Base-by-base conservation (phyloP, 2,329 filamentous ascomycete genomes). In the Talaromyces sp. region DNA sequence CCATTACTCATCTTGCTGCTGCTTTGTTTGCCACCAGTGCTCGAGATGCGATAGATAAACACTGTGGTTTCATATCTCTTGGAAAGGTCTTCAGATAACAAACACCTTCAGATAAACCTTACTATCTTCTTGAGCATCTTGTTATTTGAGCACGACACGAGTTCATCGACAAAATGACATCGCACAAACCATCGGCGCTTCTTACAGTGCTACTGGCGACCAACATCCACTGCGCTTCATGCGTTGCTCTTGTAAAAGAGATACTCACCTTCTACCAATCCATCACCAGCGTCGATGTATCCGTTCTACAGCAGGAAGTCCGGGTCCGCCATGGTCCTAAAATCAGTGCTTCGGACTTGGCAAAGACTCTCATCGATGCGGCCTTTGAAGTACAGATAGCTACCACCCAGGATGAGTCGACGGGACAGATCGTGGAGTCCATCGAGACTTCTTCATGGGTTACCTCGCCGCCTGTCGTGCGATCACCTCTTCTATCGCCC, bases 171-270 rank as follows among this genome's bases (percentile, higher is more conserved):
- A 25, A 56, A 11, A 56, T 56, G 53, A 1, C 29, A 17, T 56
- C 53, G 22, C 51, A 54, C 5, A 56, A 56, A 22, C 31, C 58
- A 58, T 8, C 34, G 43, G 38, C 25, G 2, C 51, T 60, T 59
- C 74, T 73, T n/a, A 75, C 75, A 19, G 71, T 76, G 25, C 77
- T 82, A 34, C 77, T 82, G 64, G 79, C 82, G 59, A 79, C 78
- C 65, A 83, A 83, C 66, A 77, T 83, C 45, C 81, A 83, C 69
- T 83, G 81, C 69, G 72, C 80, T 17, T 82, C 80, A 22, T 83
- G 81, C 65, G 79, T 83, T 25, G 72, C 79, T 54, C 79, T 81
- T 69, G 77, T 81, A 56, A 76, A 76, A 38, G 78, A 80, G 70
- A 74, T 81, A n/a, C 72, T 83, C 1, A 75, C 73, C 0, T 73